These are phyloP conservation scores for Salisapilia sapeloensis DNA, from an alignment of 352 stramenopile species.

Conservation along the genomic window DNA sequence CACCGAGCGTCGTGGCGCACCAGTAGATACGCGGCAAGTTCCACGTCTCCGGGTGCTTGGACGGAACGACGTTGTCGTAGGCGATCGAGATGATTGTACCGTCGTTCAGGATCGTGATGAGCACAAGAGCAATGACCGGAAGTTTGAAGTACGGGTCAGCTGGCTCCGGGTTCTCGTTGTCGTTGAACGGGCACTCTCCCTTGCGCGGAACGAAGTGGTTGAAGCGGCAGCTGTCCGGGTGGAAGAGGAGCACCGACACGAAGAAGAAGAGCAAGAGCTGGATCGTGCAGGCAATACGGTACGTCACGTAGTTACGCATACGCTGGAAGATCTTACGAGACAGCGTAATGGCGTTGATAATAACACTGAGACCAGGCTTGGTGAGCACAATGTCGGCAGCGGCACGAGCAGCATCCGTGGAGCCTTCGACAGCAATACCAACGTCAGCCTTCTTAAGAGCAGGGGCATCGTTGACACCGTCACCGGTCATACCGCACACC, in stretches of 20 bases:
- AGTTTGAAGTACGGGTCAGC: slow-evolving; percentile 82
- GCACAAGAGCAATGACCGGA: slow-evolving; percentile 83
- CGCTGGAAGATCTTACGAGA: slow-evolving; percentile 89
- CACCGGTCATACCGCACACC: slow-evolving; percentile 63
- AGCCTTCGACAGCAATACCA: slow-evolving; percentile 65
- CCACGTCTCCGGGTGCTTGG: slow-evolving; percentile 50
- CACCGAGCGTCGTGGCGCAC: slow-evolving; percentile 30
- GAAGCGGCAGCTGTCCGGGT: slow-evolving; percentile 63
- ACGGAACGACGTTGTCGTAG: slow-evolving; percentile 76
- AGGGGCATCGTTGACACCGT: slow-evolving; percentile 48
- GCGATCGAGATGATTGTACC: slow-evolving; percentile 86
- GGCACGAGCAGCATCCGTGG: slow-evolving; percentile 76
- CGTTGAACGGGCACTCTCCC: slow-evolving; percentile 27
- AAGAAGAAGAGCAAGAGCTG: slow-evolving; percentile 90
- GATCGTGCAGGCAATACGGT: slow-evolving; percentile 85
- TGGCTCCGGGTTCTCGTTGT: slow-evolving; percentile 12
- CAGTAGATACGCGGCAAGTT: slow-evolving; percentile 47
- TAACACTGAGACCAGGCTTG: slow-evolving; percentile 84
- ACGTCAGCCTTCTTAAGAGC: slow-evolving; percentile 55
- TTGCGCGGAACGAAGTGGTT: slow-evolving; percentile 37
- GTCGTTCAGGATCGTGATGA: slow-evolving; percentile 93
- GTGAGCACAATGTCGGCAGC: slow-evolving; percentile 91
- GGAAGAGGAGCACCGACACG: slow-evolving; percentile 81
- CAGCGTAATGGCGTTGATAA: slow-evolving; percentile 81
- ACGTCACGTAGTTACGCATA: slow-evolving; percentile 90